These are phyloP conservation scores for Coniferiporia sulphurascens DNA, from an alignment of 1,284 basidiomycete species.

Conservation along the genomic window DNA sequence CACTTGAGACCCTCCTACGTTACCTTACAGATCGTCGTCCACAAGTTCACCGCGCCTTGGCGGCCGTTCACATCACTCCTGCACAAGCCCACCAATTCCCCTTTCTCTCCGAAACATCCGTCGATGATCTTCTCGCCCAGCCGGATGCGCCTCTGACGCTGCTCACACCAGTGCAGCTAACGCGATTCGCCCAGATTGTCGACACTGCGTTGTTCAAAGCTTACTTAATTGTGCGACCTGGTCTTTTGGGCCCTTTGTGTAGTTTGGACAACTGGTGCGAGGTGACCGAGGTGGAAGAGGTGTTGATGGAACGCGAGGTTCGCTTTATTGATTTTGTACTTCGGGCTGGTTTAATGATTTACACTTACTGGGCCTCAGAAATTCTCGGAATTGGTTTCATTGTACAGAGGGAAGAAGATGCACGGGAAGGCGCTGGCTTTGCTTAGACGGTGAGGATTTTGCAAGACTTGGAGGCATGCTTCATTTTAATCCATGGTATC, in stretches of 20 bases:
- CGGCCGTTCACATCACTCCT: constrained; percentile 63
- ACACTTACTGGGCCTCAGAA: constrained; percentile 49
- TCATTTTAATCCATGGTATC: neutral
- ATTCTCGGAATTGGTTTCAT: constrained; percentile 84
- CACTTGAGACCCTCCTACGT: constrained; percentile 63
- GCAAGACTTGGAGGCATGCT: neutral
- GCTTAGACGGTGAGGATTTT: constrained; percentile 62
- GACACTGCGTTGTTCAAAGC: constrained; percentile 96
- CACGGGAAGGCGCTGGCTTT: constrained; percentile 84
- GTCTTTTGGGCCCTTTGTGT: constrained; percentile 83
- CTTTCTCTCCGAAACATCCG: constrained; percentile 60
- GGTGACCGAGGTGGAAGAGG: constrained; percentile 90
- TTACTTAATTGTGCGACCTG: constrained; percentile 82
- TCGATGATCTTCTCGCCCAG: constrained; percentile 69
- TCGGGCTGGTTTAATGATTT: constrained; percentile 11
- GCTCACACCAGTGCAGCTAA: constrained; percentile 74
- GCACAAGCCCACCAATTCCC: constrained; percentile 60
- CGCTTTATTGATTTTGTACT: constrained; percentile 20
- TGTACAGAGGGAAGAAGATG: constrained; percentile 95
- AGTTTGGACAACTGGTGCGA: constrained; percentile 96
- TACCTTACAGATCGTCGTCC: constrained; percentile 84
- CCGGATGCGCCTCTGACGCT: constrained; percentile 68
- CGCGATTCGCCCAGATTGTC: constrained; percentile 87
- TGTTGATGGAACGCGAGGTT: constrained; percentile 78
- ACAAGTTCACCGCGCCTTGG: constrained; percentile 74